These are phyloP conservation scores for Geotrichum candidum DNA, from an alignment of 1,139 yeast genomes.

Conservation along the genomic window DNA sequence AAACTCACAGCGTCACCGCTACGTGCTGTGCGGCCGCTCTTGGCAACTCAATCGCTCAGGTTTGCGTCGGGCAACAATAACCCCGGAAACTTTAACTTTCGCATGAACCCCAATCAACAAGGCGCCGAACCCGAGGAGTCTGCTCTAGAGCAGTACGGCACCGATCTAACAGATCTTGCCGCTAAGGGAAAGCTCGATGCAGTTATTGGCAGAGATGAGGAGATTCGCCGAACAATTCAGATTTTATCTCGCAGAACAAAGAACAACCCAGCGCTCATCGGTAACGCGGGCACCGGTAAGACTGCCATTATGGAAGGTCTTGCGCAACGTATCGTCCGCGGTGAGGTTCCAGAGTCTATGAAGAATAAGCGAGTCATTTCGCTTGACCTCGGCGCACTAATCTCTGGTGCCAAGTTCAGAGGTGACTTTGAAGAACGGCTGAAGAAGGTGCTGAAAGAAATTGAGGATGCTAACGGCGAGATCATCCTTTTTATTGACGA, in stretches of 20 bases:
- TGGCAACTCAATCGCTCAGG: neutral
- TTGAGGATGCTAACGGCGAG: constrained; percentile 73
- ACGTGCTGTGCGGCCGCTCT: neutral
- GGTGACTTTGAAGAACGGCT: constrained; percentile 94
- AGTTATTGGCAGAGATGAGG: constrained; percentile 94
- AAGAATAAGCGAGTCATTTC: constrained; percentile 77
- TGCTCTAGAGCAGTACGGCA: constrained; percentile 77
- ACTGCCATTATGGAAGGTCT: constrained; percentile 95
- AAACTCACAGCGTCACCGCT: neutral
- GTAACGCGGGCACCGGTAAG: constrained; percentile 97
- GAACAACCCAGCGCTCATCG: constrained; percentile 89
- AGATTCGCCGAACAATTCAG: constrained; percentile 86
- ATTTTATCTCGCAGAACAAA: constrained; percentile 87
- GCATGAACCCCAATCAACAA: constrained; percentile 17
- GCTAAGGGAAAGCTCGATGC: constrained; percentile 90
- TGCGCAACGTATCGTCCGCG: constrained; percentile 84
- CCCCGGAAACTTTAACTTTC: constrained; percentile 15
- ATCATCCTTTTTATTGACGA: constrained; percentile 89
- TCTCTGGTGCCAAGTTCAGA: constrained; percentile 89
- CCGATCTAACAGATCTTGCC: constrained; percentile 81
- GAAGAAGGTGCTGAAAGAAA: constrained; percentile 76
- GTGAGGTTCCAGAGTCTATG: constrained; percentile 93
- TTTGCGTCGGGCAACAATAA: constrained; percentile 11
- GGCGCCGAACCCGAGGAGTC: constrained; percentile 53
- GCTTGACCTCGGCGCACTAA: constrained; percentile 79